phyloP scores from a whole-genome alignment of 352 stramenopile genomes.

The Phytophthora pluvialis region DNA sequence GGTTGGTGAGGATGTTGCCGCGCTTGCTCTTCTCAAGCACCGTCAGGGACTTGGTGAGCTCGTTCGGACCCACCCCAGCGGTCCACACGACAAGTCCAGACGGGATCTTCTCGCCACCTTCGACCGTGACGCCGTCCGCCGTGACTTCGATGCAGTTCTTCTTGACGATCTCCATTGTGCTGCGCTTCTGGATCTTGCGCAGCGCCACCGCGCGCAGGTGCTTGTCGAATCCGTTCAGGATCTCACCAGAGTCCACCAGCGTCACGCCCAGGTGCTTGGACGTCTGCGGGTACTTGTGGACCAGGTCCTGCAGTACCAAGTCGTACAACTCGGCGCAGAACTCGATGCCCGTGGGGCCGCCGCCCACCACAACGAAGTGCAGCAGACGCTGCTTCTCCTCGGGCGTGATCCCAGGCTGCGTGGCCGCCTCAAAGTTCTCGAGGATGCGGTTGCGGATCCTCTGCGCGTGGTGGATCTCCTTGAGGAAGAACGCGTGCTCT shows the following conservation, averaged over 20 bases:
- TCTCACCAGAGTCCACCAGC: constrained; percentile 73
- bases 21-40: constrained; percentile 81
- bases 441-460: constrained; percentile 81
- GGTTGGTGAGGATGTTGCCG: constrained; percentile 85
- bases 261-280: constrained; percentile 78
- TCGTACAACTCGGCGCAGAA: constrained; percentile 97
- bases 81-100: constrained; percentile 81
- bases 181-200: constrained; percentile 80
- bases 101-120: constrained; percentile 64
- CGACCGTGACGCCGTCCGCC: constrained; percentile 64
- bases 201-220: constrained; percentile 75
- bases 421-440: constrained; percentile 95
- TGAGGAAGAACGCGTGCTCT: constrained; percentile 97
- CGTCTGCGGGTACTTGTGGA: constrained; percentile 74
- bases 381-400: constrained; percentile 93
- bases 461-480: constrained; percentile 96
- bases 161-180: constrained; percentile 83
- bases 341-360: constrained; percentile 95
- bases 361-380: constrained; percentile 98
- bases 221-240: constrained; percentile 76
- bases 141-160: constrained; percentile 78
- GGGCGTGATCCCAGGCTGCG: constrained; percentile 80
- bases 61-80: constrained; percentile 77
- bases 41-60: constrained; percentile 77
- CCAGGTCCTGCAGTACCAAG: constrained; percentile 92